Percentiles rank a stretch among this genome's conserved stretches.
These are phyloP conservation scores for Mayamaea pseudoterrestris DNA, from an alignment of 108 stramenopile species.

Conservation along the genomic window DNA sequence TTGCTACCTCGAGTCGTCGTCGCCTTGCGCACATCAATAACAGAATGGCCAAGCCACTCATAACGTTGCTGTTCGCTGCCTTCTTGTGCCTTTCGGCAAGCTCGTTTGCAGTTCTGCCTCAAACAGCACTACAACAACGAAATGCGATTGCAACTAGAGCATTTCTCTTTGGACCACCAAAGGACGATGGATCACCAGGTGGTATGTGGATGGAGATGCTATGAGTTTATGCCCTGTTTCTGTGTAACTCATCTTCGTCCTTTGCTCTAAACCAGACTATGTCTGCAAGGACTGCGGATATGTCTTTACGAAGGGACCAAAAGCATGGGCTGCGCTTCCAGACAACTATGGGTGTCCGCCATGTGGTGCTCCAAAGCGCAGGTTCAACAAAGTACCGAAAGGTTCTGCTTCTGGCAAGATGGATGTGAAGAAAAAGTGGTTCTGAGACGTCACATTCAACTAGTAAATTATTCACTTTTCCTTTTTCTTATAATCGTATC, in stretches of 20 bases:
- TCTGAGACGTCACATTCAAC: background rate
- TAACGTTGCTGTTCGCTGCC: no score
- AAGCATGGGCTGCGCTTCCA: slow-evolving; percentile 57
- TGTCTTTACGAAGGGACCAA: slow-evolving; percentile 80
- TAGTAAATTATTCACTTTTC: background rate
- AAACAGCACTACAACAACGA: no score
- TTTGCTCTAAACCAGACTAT: background rate
- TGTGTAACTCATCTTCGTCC: background rate
- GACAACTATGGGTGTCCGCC: slow-evolving; percentile 62
- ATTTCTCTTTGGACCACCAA: slow-evolving; percentile 52
- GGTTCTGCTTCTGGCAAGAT: slow-evolving; percentile 18
- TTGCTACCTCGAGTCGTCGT: no score
- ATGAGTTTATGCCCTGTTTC: background rate
- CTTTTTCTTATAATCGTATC: background rate
- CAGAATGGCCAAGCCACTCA: no score
- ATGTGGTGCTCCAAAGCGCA: slow-evolving; percentile 61
- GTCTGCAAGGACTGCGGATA: slow-evolving; percentile 59
- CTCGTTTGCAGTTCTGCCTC: no score
- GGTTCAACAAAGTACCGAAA: slow-evolving; percentile 84
- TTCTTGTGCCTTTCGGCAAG: no score
- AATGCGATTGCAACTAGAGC: slow-evolving; percentile 2
- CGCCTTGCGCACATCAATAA: no score
- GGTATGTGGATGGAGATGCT: slow-evolving; percentile 45
- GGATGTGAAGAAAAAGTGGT: slow-evolving; percentile 7
- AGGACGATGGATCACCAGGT: slow-evolving; percentile 74